Base-by-base conservation (phyloP, 805 yeast species). In the Cyberlindnera petersonii region DNA sequence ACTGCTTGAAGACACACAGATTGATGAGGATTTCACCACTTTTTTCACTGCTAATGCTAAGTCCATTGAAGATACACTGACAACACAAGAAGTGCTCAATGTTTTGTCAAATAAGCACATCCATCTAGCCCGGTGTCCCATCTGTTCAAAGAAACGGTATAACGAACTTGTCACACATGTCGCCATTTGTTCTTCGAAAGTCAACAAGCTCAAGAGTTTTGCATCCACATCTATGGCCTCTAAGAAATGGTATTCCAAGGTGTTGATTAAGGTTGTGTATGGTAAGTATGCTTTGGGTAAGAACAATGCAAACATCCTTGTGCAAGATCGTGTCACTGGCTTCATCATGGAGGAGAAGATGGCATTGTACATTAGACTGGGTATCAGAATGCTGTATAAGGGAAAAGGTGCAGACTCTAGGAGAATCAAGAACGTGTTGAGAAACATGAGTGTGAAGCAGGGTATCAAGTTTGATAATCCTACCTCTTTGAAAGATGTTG, bases 291-390 rank as follows among this genome's bases (percentile, higher is more conserved):
- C 79, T 34, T 63, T 91, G 26, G 97, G 97, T 3, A 79, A 82
- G 18, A 86, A 91, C 56, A 87, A 94, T 33, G 98, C 97, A 9
- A 91, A 91, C 55, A 91, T 93, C 22, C 66, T 93, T 35, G 97
- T 91, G 3, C 98, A 93, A 59, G 97, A 93, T 58, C 70, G 98
- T 44, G 68, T 74, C 14, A 82, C 96, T 0, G 98, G 98, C 0
- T 73, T 86, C 32, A 77, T 91, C n/a, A 61, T 84, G 55, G 98
- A 91, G 58, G 98, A 91, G 53, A 87, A 87, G 53, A 91, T 93
- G 85, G 81, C 89, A 42, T 77, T 85, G 2, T 86, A 86, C 52
- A 93, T 93, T 9, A 69, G 96, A 34, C 57, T 93, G 26, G 98
- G 98, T 0, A 91, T 91, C 37, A 62, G 96, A 31, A 62, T 91